Evolutionary conservation across 2,329 filamentous ascomycete species (phyloP), one percentile per base, ranked within the genome.

Genomic region (Camillea tinctor): DNA sequence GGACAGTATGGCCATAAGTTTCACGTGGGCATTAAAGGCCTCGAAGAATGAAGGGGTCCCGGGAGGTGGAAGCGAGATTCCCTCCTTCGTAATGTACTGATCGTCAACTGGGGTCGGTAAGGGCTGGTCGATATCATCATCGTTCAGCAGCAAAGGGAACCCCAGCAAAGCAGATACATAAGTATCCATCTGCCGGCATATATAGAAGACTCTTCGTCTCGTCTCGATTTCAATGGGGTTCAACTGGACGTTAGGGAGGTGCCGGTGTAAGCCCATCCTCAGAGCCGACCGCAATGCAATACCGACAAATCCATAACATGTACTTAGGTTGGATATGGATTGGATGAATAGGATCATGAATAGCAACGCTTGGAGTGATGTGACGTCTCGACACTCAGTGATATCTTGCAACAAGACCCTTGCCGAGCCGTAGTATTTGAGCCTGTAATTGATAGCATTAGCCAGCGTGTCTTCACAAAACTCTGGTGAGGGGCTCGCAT

Each of bases 331-430:
- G 9, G 90, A 90, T 1, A 91, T 91, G 2, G 89, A 87, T 70
- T 95, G 91, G 1, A 94, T 80, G 70, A 93, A 95, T 2, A 94
- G 78, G 54, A 93, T 89, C 83, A 93, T 90, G 72, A 92, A 93
- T 20, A 93, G 77, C 6, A 95, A 81, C 1, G 89, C 86, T 72
- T 95, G 91, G 8, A 94, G 77, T 1, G 90, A 90, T 20, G 81
- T 84, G 50, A 94, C 79, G 70, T 93, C 90, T 52, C 90, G 86
- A 66, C 90, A 93, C 61, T 88, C 86, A 1, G 85, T 86, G 50
- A 88, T 79, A 62, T 88, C 86, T 59, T 85, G 81, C 53, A 93
- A 77, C 59, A 93, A 79, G 50, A 84, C 77, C 58, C 89, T 84
- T 4, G 90, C 85, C 2, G 84, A 82, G 66, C 84, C 85, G 72